Base-by-base conservation (phyloP, 2,329 filamentous ascomycete genomes). In the Zarea fungicola region DNA sequence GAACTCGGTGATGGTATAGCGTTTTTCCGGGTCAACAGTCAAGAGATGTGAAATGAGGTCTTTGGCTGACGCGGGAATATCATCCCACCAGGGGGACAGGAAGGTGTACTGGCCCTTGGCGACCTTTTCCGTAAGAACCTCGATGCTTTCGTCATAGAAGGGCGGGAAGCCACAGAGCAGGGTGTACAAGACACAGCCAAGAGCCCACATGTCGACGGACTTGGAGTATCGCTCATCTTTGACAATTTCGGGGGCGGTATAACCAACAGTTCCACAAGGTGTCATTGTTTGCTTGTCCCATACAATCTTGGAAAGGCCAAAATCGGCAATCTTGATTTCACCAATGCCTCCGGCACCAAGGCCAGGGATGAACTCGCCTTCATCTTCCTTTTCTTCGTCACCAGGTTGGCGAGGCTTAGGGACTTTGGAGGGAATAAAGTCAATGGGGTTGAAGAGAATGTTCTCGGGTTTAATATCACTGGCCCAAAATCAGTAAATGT, bases 381-480 rank as follows among this genome's bases (percentile, higher is more conserved):
- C 93, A 53, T 99, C 93, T 5, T 84, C 87, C 73, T 99, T 99
- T 63, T 97, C 92, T 69, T 99, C 93, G 58, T 99, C 93, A 23
- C 93, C 93, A 2, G 90, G 84, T 50, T 85, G 83, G 63, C 78
- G 85, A 2, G 89, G 89, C 68, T 89, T 89, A 1, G 89, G 89
- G 47, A 83, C 75, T 63, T 84, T 92, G 6, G 87, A 85, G 0
- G 91, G 88, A 18, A 95, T 69, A 55, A 93, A 84, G 0, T 89
- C 85, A 51, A 84, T 87, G 4, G 91, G 92, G 58, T 89, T 88
- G 69, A 96, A 99, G 3, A 99, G 75, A 48, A 99, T 83, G 62
- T 99, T 99, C 69, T 99, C 93, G 0, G 93, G 93, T 70, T 99
- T 99, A 71, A 99, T 99, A 65, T 96, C 91, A 68, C 90, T 96